phyloP scores from a whole-genome alignment of 176 grass and related monocot species.

The Eleusine coracana region DNA sequence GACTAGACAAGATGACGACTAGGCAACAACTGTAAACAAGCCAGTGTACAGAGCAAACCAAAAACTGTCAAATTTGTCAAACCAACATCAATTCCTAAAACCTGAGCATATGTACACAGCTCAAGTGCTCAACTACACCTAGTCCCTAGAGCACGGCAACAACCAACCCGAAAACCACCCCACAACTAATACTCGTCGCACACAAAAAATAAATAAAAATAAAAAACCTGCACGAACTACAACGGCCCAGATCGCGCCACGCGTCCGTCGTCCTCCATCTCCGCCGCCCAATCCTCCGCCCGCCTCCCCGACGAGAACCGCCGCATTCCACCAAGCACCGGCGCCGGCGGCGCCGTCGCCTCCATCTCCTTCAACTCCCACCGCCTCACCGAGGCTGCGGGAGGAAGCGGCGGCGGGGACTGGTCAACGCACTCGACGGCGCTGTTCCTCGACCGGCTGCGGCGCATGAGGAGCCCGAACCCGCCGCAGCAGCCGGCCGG shows the following conservation, averaged over 20 bases:
- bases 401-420: slow-evolving; percentile 28
- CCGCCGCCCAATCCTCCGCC: slow-evolving; percentile 55
- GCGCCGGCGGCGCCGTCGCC: neutral
- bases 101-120: slow-evolving; percentile 18
- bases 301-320: slow-evolving; percentile 67
- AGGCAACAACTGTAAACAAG: neutral
- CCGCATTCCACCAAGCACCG: slow-evolving; percentile 60
- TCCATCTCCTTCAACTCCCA: neutral
- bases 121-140: slow-evolving; percentile 4
- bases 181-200: neutral
- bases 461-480: slow-evolving; percentile 45
- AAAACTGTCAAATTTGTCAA: neutral
- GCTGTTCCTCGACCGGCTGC: slow-evolving; percentile 37
- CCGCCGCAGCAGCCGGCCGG: slow-evolving; percentile 53
- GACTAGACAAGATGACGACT: neutral
- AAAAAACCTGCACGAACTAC: slow-evolving; percentile 3
- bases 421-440: slow-evolving; percentile 41
- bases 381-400: neutral
- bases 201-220: neutral
- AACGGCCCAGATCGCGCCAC: slow-evolving; percentile 45
- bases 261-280: slow-evolving; percentile 39
- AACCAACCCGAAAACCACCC: slow-evolving; percentile 19
- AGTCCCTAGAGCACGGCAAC: neutral
- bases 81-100: neutral
- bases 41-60: neutral